phyloP scores from a whole-genome alignment of 2,329 filamentous ascomycete genomes.

The Aspergillus sp. region DNA sequence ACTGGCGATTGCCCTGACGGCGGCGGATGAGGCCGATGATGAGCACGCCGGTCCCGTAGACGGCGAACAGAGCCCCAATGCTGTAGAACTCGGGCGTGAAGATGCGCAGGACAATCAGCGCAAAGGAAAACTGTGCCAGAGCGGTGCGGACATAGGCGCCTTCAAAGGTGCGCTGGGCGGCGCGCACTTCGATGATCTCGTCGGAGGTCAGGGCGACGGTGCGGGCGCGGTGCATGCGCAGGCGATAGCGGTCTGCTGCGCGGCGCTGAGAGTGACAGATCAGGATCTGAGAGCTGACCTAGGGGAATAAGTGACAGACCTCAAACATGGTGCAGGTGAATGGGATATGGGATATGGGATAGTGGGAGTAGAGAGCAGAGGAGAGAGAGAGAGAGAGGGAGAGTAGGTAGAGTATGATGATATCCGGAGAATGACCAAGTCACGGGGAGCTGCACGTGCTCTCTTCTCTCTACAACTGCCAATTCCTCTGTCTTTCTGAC shows the following conservation, averaged over 20 bases:
- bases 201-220: constrained; percentile 71
- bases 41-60: constrained; percentile 78
- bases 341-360: background rate
- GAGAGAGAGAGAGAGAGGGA: background rate
- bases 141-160: constrained; percentile 94
- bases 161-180: constrained; percentile 92
- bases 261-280: constrained; percentile 42
- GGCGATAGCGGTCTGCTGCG: constrained; percentile 63
- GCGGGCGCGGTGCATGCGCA: constrained; percentile 73
- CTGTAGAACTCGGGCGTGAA: constrained; percentile 95
- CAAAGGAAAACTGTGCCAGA: constrained; percentile 88
- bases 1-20: constrained; percentile 86
- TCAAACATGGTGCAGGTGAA: constrained; percentile 18
- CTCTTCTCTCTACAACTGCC: background rate
- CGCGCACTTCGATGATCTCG: constrained; percentile 89
- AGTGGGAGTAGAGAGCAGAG: background rate
- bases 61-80: constrained; percentile 90
- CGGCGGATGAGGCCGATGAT: constrained; percentile 75
- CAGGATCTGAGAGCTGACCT: constrained; percentile 1
- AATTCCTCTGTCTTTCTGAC: background rate
- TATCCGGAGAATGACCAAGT: background rate
- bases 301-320: constrained; percentile 10
- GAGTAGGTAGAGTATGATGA: background rate
- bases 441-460: background rate
- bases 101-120: constrained; percentile 88